Conservation (phyloP, 164 flowering plant species). For the Santalum album region DNA sequence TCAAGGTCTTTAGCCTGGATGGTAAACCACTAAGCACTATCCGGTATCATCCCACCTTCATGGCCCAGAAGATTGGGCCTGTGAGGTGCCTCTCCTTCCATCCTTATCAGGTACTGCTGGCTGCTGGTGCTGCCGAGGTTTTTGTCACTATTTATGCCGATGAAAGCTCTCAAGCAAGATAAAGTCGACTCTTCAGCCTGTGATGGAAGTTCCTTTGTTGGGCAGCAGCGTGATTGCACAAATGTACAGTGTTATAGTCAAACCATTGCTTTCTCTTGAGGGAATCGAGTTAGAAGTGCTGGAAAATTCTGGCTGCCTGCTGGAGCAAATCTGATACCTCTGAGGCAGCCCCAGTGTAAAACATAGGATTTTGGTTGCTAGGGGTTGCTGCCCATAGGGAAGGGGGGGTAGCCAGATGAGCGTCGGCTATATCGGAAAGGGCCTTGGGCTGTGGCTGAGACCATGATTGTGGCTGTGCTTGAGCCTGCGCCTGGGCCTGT, state of each 20-base stretch:
- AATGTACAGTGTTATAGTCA: conserved; percentile 6
- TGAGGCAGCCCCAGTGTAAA: conserved; percentile 21
- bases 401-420: conserved; percentile 54
- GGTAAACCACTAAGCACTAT: conserved; percentile 73
- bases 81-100: conserved; percentile 91
- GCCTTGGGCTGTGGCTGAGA: background rate
- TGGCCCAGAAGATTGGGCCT: conserved; percentile 93
- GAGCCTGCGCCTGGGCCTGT: conserved; percentile 2
- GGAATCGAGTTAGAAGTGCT: conserved; percentile 37
- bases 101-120: conserved; percentile 76
- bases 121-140: conserved; percentile 84
- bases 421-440: conserved; percentile 26
- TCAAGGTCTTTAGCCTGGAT: conserved; percentile 72
- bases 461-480: conserved; percentile 4
- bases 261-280: conserved; percentile 19
- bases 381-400: conserved; percentile 87
- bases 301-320: conserved; percentile 26
- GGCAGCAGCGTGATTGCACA: conserved; percentile 5
- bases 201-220: background rate
- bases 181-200: conserved; percentile 20
- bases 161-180: conserved; percentile 52
- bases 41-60: conserved; percentile 58
- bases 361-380: conserved; percentile 21
- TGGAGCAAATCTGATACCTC: conserved; percentile 17
- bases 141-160: conserved; percentile 77